Base-by-base conservation (phyloP, 2,329 filamentous ascomycete genomes). In the Niveomyces coronatus region DNA sequence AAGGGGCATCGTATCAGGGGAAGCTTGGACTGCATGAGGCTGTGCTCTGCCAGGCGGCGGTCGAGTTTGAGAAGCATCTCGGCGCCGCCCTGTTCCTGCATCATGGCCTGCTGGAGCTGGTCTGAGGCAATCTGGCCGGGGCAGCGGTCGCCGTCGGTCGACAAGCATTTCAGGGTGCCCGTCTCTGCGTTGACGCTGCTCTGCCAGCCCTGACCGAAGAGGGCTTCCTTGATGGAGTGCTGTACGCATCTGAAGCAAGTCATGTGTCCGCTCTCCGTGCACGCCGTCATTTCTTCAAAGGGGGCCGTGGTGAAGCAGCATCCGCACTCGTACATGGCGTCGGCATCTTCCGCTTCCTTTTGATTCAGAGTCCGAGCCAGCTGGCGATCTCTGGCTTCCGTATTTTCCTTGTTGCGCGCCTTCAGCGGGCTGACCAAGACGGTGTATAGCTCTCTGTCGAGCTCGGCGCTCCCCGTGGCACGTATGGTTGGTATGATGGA, bases 171-270 rank as follows among this genome's bases (percentile, higher is more conserved):
- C 38, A 96, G 67, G 0, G 85, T 87, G 26, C 83, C 83, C 26
- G 70, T 75, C 42, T 78, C 70, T 19, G 75, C 60, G 53, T 91
- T 74, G 49, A 95, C 81, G 50, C 76, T 91, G 42, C 82, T 79
- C 35, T 77, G 74, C 85, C 89, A 95, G 37, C 85, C 85, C 57
- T 96, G 91, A 0, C 91, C 91, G 54, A 94, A 96, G 0, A 96
- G 65, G 2, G 88, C 87, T 55, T 96, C 89, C 35, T 81, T 82
- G 42, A 89, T 72, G 9, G 87, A 81, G 46, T 82, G 77, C 45
- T 81, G 80, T 35, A 96, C 79, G 58, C 91, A 96, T 31, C 75
- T 74, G 59, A 88, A 80, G 61, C 85, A 91, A 39, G 89, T 69
- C 53, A 84, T 73, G 60, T 91, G 85, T 2, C 75, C 78, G 3